phyloP scores from a whole-genome alignment of 768 basidiomycete species.

The Hirschioporus abietinus region DNA sequence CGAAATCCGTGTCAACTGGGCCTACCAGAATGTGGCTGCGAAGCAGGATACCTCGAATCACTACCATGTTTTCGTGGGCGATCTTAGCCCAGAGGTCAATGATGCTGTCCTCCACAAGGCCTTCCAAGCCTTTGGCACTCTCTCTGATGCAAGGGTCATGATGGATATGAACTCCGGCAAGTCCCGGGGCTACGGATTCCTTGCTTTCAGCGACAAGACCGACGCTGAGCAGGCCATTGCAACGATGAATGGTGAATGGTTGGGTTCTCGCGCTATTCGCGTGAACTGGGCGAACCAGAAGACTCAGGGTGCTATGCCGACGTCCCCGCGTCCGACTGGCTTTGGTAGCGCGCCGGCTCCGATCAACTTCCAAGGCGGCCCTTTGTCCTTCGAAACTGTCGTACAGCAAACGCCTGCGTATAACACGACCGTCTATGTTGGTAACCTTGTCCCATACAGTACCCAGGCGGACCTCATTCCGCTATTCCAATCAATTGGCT shows the following conservation, averaged over 20 bases:
- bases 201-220: constrained; percentile 97
- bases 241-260: constrained; percentile 99
- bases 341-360: constrained; percentile 73
- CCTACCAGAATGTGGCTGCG: constrained; percentile 96
- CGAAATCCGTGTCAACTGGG: constrained; percentile 99
- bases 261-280: constrained; percentile 95
- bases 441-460: constrained; percentile 95
- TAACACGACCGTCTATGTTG: constrained; percentile 97
- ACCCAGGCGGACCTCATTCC: constrained; percentile 98
- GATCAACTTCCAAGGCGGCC: constrained; percentile 86
- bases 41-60: constrained; percentile 98
- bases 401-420: constrained; percentile 89
- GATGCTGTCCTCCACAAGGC: constrained; percentile 96
- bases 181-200: constrained; percentile 95
- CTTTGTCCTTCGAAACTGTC: constrained; percentile 89
- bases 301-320: constrained; percentile 61
- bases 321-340: constrained; percentile 30
- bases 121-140: constrained; percentile 92
- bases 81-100: constrained; percentile 97
- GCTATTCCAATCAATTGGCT: constrained; percentile 97
- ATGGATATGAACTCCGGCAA: constrained; percentile 99
- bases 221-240: constrained; percentile 99
- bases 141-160: constrained; percentile 98
- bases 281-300: constrained; percentile 99
- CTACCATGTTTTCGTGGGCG: constrained; percentile 99